A percentile compares a stretch with the other conserved stretches of the same genome.
Evolutionary conservation across 768 basidiomycete species (phyloP).

Genomic region (Macrocybe gigantea): DNA sequence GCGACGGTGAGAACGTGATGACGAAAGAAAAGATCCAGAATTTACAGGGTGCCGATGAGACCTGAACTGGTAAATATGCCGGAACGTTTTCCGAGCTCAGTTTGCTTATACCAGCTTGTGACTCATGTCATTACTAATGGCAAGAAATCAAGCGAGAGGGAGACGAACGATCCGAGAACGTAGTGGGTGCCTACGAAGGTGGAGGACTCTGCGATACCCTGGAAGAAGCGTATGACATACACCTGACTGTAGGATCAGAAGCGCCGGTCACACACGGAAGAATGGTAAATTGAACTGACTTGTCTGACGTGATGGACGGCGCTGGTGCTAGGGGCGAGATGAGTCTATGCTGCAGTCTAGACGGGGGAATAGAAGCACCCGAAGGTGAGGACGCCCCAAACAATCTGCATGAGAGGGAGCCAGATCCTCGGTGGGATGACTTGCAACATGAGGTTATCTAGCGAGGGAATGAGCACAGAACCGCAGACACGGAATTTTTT

Average conservation of each 20-base stretch:
- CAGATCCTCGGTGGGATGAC: slow-evolving; percentile 57
- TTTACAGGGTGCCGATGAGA: slow-evolving; percentile 54
- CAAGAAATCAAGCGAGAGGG: neutral
- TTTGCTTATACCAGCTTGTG: slow-evolving; percentile 60
- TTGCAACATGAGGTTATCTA: slow-evolving; percentile 65
- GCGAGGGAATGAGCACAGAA: slow-evolving; percentile 1
- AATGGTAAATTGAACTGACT: slow-evolving; percentile 22
- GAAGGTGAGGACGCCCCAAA: slow-evolving; percentile 64
- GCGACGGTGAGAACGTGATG: neutral
- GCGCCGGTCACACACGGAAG: neutral
- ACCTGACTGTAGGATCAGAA: slow-evolving; percentile 30
- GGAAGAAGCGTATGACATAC: slow-evolving; percentile 67
- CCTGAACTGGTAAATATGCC: slow-evolving; percentile 69
- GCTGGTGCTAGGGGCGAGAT: slow-evolving; percentile 38
- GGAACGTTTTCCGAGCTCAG: slow-evolving; percentile 67
- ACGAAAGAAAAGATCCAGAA: neutral
- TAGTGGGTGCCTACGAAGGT: slow-evolving; percentile 76
- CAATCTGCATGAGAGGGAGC: slow-evolving; percentile 59
- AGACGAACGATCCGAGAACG: slow-evolving; percentile 61
- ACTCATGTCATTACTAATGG: neutral
- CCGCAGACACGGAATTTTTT: neutral
- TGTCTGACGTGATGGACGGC: slow-evolving; percentile 49
- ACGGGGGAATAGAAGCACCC: slow-evolving; percentile 30
- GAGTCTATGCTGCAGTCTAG: slow-evolving; percentile 1
- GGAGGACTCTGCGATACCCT: slow-evolving; percentile 67